phyloP scores from a whole-genome alignment of 345 rosid species.

The Salix koriyanagi region DNA sequence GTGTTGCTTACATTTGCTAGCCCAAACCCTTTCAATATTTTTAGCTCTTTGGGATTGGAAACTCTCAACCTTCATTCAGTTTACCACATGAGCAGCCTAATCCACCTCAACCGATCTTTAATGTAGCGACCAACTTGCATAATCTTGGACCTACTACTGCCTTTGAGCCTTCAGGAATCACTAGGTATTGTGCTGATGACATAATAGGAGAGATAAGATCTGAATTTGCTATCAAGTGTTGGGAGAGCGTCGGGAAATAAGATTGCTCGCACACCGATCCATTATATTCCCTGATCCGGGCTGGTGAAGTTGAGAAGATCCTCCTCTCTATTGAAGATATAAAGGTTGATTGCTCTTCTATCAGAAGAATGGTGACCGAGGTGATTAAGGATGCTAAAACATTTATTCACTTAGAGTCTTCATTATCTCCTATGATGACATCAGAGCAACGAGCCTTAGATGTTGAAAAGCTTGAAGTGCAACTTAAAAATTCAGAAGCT shows the following conservation, averaged over 20 bases:
- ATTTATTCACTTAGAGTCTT: not conserved
- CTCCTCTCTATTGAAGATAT: not conserved
- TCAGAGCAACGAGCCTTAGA: not conserved
- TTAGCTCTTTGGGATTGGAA: not conserved
- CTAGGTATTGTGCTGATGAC: no score
- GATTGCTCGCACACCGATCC: not conserved
- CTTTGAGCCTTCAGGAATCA: not conserved
- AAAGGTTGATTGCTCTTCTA: not conserved
- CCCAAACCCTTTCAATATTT: not conserved
- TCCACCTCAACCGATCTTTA: not conserved
- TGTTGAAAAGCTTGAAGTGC: not conserved
- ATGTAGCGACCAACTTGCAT: not conserved
- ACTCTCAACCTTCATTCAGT: not conserved
- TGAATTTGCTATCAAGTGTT: not conserved
- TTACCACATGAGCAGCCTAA: not conserved
- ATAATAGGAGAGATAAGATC: not conserved
- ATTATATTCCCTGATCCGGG: not conserved
- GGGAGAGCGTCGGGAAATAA: not conserved
- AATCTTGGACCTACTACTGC: not conserved
- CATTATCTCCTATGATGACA: not conserved
- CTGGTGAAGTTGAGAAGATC: not conserved
- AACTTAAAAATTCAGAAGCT: not conserved
- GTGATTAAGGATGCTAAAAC: not conserved
- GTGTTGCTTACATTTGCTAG: not conserved
- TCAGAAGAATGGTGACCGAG: not conserved